These are phyloP conservation scores for Scorias spongiosa DNA, from an alignment of 2,329 filamentous ascomycete species.

Conservation along the genomic window DNA sequence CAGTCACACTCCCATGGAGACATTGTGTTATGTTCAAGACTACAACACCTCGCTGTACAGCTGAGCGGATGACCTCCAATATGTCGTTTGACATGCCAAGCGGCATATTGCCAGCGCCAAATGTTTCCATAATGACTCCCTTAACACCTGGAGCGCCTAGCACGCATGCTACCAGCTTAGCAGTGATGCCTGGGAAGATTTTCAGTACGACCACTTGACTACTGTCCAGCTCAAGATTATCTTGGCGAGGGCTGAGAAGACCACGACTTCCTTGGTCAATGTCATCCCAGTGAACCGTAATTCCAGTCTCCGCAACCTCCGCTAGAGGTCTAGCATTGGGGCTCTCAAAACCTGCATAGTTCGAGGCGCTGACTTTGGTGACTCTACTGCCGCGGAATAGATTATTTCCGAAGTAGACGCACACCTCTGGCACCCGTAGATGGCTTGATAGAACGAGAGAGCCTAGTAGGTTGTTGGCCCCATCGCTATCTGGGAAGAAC, in stretches of 20 bases:
- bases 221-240: constrained; percentile 44
- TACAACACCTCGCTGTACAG: constrained; percentile 65
- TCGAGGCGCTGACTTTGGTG: constrained; percentile 74
- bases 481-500: constrained; percentile 79
- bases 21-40: constrained; percentile 91
- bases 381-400: constrained; percentile 78
- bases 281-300: constrained; percentile 66
- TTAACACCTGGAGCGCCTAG: constrained; percentile 59
- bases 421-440: constrained; percentile 85
- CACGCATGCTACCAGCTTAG: constrained; percentile 77
- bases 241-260: constrained; percentile 51
- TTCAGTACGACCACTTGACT: constrained; percentile 80
- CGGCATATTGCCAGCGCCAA: constrained; percentile 84
- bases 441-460: constrained; percentile 82
- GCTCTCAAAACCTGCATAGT: constrained; percentile 74
- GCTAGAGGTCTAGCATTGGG: constrained; percentile 78
- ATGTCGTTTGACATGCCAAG: constrained; percentile 65
- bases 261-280: constrained; percentile 61
- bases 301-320: constrained; percentile 63
- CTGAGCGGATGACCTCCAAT: constrained; percentile 60
- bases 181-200: constrained; percentile 82
- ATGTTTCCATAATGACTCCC: constrained; percentile 78
- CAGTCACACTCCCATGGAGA: constrained; percentile 23
- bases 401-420: constrained; percentile 84
- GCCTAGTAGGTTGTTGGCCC: constrained; percentile 76